Evolutionary conservation across 2,329 filamentous ascomycete genomes (phyloP), one percentile per base, ranked within the genome.

Genomic region (Gaeumannomyces tritici): DNA sequence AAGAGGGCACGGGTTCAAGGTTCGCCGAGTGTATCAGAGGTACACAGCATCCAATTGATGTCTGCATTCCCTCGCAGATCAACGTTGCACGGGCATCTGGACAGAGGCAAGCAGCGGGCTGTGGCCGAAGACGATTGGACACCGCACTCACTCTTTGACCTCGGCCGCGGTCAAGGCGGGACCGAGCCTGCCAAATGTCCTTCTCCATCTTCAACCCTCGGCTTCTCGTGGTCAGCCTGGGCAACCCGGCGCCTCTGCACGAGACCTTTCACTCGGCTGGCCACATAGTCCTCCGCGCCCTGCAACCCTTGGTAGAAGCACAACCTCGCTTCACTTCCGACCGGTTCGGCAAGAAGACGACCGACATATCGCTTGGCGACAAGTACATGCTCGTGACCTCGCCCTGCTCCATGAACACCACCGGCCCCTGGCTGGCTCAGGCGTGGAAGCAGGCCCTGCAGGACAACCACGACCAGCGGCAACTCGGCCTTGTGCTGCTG

Each of bases 201-300:
- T 21, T 51, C 42, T 6, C 42, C 42, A 68, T 65, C 5, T 68
- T 67, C 28, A 66, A 68, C n/a, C 72, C 77, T 57, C 83, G 81
- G 54, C 85, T 96, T 68, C 84, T 98, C 63, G 81, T 98, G 69
- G 84, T 92, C 77, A 95, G 91, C 65, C 83, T 99, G 65, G 95
- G 95, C 67, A 98, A 98, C 69, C 91, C 90, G 8, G 79, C 83
- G 8, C 78, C 85, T 2, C 93, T 93, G 74, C 83, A 84, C 66
- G 82, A 88, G 66, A 96, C 90, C 26, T 86, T 93, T 9, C 95
- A 98, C 76, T 93, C 88, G 28, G 91, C 92, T 18, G 95, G 93
- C 13, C 93, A 98, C 77, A 83, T 86, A 62, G 83, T 91, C 57
- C 83, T 96, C 66, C 78, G 83, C 62, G 78, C 82, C 2, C 76